A percentile compares a stretch with the other conserved stretches of the same genome.
phyloP scores from a whole-genome alignment of 495 filamentous ascomycete species.

The Lepidopterella palustris region DNA sequence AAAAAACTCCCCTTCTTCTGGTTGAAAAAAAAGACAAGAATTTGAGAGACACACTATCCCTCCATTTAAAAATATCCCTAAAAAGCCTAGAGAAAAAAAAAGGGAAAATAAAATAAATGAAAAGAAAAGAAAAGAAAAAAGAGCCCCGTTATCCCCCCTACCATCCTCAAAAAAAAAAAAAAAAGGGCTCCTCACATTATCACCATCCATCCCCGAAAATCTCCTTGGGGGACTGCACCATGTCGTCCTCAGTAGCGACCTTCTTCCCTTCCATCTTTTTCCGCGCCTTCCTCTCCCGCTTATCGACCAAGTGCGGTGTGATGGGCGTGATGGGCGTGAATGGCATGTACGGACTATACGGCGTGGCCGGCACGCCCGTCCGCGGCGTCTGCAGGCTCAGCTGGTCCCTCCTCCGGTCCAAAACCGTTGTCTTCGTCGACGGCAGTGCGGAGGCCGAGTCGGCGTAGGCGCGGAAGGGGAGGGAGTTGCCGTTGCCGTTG shows the following conservation, averaged over 20 bases:
- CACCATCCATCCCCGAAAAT: slow-evolving; percentile 48
- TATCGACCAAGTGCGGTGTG: slow-evolving; percentile 68
- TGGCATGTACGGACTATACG: slow-evolving; percentile 89
- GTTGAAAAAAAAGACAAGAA: too few species aligned
- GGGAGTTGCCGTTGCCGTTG: slow-evolving; percentile 13
- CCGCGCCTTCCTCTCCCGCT: slow-evolving; percentile 64
- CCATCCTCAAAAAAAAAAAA: too few species aligned
- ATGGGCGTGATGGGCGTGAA: slow-evolving; percentile 83
- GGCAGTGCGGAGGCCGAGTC: slow-evolving; percentile 55
- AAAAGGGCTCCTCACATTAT: too few species aligned
- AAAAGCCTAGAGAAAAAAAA: too few species aligned
- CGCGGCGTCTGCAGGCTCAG: slow-evolving; percentile 53
- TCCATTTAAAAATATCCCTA: too few species aligned
- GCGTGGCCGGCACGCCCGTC: slow-evolving; percentile 66
- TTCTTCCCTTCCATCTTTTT: slow-evolving; percentile 54
- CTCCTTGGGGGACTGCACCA: slow-evolving; percentile 51
- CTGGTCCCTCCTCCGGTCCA: slow-evolving; percentile 54
- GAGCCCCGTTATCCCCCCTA: too few species aligned
- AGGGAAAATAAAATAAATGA: too few species aligned
- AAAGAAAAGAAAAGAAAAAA: too few species aligned
- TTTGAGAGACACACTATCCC: too few species aligned
- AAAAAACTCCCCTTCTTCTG: too few species aligned
- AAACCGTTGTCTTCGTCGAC: slow-evolving; percentile 33
- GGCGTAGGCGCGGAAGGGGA: slow-evolving; percentile 26
- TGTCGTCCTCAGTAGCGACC: slow-evolving; percentile 48